Evolutionary conservation across 208 protist species (phyloP), one percentile per base, ranked within the genome.

Genomic region (Trypanosoma vivax): DNA sequence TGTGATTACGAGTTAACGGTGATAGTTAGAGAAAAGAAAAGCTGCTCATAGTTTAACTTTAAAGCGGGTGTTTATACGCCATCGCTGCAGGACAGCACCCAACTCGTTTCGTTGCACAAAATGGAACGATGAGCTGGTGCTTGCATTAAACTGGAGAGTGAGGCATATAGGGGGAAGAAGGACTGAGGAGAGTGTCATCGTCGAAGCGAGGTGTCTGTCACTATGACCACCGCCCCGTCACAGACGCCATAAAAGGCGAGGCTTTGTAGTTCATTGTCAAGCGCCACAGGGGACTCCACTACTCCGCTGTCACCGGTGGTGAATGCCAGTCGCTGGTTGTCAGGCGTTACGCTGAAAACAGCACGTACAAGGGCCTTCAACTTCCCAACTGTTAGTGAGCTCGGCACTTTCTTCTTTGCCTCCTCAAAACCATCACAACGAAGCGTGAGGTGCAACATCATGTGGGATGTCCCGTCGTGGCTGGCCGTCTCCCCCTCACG

Each of bases 191-290:
- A 21, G 37, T 24, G 16, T 40, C 46, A 58, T 34, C 34, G 39
- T 23, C 69, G 62, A 19, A 94, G 43, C 1, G 83, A 90, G 41
- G 69, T 72, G 50, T 94, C 83, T n/a, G 62, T 43, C 21, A 94
- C 77, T 29, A 58, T 48, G 34, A 94, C 56, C 25, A 79, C 68
- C n/a, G 67, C 54, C 4, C 87, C 81, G 34, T 82, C 60, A 2
- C 67, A 73, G 9, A 94, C 76, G 1, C 87, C 87, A 50, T 82
- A 91, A 55, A 83, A 91, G 4, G 53, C 70, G 11, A 94, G 66
- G 19, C 70, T 83, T 63, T 90, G 72, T 41, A 69, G 53, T 50
- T 90, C 87, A 37, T 88, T 85, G 25, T 82, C 69, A 21, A 91
- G 65, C 42, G 55, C 50, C 28, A 68, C 71, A 18, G 71, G 60